Percentiles rank a stretch among this genome's conserved stretches.
phyloP scores from a whole-genome alignment of 345 rosid species.

The Euphorbia tirucalli region DNA sequence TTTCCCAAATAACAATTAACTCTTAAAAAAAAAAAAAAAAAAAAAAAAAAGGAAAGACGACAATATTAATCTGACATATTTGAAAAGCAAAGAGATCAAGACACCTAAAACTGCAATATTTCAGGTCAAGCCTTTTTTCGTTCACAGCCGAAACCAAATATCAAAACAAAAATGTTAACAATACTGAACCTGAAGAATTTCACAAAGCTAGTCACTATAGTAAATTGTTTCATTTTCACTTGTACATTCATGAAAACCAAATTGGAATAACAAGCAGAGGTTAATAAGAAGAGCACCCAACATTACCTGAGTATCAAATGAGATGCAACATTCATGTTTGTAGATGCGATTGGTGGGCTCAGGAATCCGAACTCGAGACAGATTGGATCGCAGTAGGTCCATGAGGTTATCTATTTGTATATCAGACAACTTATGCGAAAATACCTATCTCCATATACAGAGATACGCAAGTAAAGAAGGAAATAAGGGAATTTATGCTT shows the following conservation, averaged over 20 bases:
- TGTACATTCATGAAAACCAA: slow-evolving; percentile 7
- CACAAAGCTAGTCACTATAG: background rate
- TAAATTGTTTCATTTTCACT: background rate
- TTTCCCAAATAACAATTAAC: background rate
- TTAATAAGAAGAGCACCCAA: background rate
- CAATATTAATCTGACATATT: background rate
- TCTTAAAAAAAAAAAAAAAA: background rate
- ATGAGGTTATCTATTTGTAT: slow-evolving; percentile 33
- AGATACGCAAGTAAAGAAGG: too few species aligned
- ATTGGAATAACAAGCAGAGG: background rate
- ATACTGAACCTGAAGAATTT: background rate
- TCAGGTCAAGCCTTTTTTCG: background rate
- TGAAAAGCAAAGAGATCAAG: background rate
- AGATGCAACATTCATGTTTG: slow-evolving; percentile 95
- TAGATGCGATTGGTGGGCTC: slow-evolving; percentile 97
- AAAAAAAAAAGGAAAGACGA: background rate
- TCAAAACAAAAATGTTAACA: background rate
- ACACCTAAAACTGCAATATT: background rate
- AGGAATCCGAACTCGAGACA: slow-evolving; percentile 96
- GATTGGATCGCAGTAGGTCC: slow-evolving; percentile 91
- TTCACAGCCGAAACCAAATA: background rate
- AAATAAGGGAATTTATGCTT: too few species aligned
- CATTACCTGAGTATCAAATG: slow-evolving; percentile 86
- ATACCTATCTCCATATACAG: background rate
- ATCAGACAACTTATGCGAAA: background rate